Percentiles rank a stretch among this genome's conserved stretches.
These are phyloP conservation scores for Pholiota conissans DNA, from an alignment of 768 basidiomycete species.

Conservation along the genomic window DNA sequence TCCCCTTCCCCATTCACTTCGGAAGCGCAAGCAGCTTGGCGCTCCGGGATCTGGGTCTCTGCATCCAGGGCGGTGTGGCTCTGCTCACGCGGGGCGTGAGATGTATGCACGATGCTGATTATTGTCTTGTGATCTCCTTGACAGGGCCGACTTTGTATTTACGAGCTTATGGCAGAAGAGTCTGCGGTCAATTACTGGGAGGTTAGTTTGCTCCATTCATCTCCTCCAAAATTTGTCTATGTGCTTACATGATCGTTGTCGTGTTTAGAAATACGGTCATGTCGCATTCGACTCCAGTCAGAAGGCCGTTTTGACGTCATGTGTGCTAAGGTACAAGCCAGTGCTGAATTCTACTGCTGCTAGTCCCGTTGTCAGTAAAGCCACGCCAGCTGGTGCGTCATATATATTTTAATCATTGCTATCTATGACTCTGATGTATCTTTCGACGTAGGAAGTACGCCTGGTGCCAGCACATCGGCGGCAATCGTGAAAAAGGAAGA, in stretches of 20 bases:
- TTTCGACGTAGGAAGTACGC: constrained; percentile 5
- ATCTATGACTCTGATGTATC: background rate
- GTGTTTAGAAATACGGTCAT: constrained; percentile 83
- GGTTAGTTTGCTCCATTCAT: constrained; percentile 37
- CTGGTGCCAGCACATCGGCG: constrained; percentile 9
- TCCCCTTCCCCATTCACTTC: background rate
- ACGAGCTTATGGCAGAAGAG: constrained; percentile 98
- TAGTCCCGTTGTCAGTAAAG: constrained; percentile 27
- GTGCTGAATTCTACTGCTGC: constrained; percentile 41
- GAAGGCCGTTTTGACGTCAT: constrained; percentile 91
- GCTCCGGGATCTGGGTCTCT: background rate
- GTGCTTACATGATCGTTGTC: background rate
- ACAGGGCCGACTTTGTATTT: constrained; percentile 90
- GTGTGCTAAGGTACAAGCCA: constrained; percentile 82
- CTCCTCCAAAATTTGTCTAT: background rate
- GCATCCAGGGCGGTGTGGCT: background rate
- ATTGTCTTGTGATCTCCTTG: background rate
- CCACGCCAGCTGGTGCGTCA: constrained; percentile 16
- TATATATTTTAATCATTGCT: background rate
- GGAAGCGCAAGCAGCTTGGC: background rate
- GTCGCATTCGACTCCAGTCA: constrained; percentile 91
- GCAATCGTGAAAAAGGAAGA: constrained; percentile 25
- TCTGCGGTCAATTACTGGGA: constrained; percentile 98
- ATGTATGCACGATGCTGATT: constrained; percentile 3
- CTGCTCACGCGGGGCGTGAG: background rate